Conservation (phyloP, 176 grass and related monocot genomes). For the Triticum monococcum region DNA sequence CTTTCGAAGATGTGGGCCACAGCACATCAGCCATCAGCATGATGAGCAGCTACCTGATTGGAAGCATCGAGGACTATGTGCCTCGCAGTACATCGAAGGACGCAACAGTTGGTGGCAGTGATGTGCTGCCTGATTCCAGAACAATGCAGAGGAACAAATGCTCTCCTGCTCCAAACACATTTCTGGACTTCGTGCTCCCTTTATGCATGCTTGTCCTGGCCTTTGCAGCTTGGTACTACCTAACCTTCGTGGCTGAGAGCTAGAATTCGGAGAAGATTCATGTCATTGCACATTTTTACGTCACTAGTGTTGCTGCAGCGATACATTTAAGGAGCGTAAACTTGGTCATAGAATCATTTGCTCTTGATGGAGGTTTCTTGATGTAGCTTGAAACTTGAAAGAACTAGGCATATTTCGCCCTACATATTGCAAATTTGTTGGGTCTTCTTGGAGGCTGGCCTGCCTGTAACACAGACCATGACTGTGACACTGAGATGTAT, state of each 20-base stretch:
- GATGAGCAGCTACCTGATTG: conserved; percentile 68
- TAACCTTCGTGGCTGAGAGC: conserved; percentile 52
- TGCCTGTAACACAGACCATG: neutral
- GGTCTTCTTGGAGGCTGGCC: neutral
- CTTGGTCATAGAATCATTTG: neutral
- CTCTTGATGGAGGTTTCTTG: neutral
- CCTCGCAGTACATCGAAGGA: conserved; percentile 21
- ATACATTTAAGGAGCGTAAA: neutral
- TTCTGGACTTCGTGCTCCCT: conserved; percentile 68
- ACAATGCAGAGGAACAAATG: conserved; percentile 36
- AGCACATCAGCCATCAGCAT: conserved; percentile 68
- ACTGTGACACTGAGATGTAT: conserved; percentile 13
- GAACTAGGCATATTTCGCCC: neutral
- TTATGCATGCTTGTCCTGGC: conserved; percentile 58
- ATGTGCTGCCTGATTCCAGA: conserved; percentile 3
- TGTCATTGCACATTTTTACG: neutral
- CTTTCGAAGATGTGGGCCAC: conserved; percentile 85
- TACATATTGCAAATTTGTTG: neutral
- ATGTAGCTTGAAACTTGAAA: conserved; percentile 17
- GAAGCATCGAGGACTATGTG: conserved; percentile 46
- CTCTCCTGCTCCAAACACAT: conserved; percentile 44
- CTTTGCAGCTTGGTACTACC: conserved; percentile 78
- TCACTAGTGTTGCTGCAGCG: neutral
- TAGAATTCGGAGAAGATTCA: neutral
- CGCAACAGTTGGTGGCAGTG: neutral